These are phyloP conservation scores for Pichia cabralensis DNA, from an alignment of 805 yeast species.

Conservation along the genomic window DNA sequence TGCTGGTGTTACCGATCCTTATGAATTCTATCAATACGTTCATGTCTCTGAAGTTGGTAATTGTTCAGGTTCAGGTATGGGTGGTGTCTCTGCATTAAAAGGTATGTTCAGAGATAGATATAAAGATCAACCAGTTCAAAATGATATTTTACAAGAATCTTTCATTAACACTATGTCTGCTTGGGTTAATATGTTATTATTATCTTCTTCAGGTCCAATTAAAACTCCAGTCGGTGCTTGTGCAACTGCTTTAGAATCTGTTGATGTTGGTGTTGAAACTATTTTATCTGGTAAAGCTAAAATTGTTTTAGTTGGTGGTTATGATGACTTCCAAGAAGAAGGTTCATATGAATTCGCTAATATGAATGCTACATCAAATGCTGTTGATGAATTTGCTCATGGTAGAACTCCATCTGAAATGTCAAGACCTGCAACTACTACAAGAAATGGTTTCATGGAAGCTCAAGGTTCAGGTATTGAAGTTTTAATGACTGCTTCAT, in stretches of 20 bases:
- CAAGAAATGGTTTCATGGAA: constrained; percentile 98
- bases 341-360: constrained; percentile 96
- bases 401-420: constrained; percentile 98
- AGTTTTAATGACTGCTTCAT: constrained; percentile 87
- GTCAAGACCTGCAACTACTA: constrained; percentile 97
- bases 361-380: constrained; percentile 96
- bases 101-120: constrained; percentile 97
- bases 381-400: constrained; percentile 77
- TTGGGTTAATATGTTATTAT: constrained; percentile 97
- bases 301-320: constrained; percentile 96
- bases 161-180: constrained; percentile 99
- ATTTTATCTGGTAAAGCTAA: constrained; percentile 90
- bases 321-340: constrained; percentile 99
- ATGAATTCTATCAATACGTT: constrained; percentile 95
- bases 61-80: constrained; percentile 99
- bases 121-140: constrained; percentile 89
- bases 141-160: constrained; percentile 94
- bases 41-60: constrained; percentile 98
- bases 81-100: constrained; percentile 94
- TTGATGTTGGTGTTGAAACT: constrained; percentile 92
- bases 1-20: constrained; percentile 96
- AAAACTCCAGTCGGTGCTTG: constrained; percentile 99
- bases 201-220: constrained; percentile 97
- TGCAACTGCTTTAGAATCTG: constrained; percentile 97
- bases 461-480: constrained; percentile 99